Conservation (phyloP, 1,139 yeast species). For the Saccharomycopsis crataegensis region DNA sequence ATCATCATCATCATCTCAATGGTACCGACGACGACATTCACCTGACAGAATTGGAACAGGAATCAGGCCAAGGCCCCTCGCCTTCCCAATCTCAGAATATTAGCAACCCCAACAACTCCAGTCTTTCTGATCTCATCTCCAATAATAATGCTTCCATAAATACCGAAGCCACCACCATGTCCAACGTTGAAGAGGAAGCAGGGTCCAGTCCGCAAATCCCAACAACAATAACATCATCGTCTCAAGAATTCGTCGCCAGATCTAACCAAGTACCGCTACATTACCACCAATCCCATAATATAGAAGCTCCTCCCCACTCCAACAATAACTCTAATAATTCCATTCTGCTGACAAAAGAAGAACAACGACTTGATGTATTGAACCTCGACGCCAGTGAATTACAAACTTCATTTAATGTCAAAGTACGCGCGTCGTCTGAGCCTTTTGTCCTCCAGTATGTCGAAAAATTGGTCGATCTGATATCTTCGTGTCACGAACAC, state of each 20-base stretch:
- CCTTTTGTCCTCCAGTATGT: background rate
- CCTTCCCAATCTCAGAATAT: background rate
- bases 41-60: no score
- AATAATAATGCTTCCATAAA: slow-evolving; percentile 7
- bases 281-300: no score
- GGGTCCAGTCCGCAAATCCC: background rate
- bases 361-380: background rate
- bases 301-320: background rate
- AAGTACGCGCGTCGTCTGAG: background rate
- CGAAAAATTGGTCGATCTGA: background rate
- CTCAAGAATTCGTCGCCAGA: no score
- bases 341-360: background rate
- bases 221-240: background rate
- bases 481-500: no score
- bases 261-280: no score
- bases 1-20: no score
- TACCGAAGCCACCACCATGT: slow-evolving; percentile 16
- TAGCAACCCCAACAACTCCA: slow-evolving; percentile 10
- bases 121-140: slow-evolving; percentile 14
- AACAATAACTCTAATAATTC: background rate
- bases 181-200: background rate
- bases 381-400: no score
- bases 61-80: no score
- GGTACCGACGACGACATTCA: no score
- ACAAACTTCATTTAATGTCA: no score